phyloP scores from a whole-genome alignment of 164 flowering plant species.

The Santalum album region DNA sequence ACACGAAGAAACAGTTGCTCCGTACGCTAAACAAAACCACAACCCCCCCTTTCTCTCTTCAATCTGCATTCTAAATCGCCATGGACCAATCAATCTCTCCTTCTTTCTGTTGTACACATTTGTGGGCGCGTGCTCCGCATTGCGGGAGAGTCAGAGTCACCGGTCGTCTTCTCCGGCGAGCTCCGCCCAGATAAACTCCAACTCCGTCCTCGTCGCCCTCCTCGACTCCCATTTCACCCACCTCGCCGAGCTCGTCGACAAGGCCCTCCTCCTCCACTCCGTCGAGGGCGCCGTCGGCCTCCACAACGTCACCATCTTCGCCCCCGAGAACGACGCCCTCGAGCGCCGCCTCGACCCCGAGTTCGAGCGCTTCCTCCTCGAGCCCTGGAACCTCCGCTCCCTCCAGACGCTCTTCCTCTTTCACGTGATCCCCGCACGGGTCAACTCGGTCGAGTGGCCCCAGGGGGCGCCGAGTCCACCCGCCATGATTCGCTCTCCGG shows the following conservation, averaged over 20 bases:
- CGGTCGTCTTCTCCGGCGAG: not conserved
- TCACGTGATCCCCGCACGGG: slow-evolving; percentile 34
- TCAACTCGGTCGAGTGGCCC: slow-evolving; percentile 23
- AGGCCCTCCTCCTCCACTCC: slow-evolving; percentile 41
- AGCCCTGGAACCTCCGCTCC: slow-evolving; percentile 42
- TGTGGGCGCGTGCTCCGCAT: no score
- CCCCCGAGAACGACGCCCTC: slow-evolving; percentile 44
- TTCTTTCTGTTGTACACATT: no score
- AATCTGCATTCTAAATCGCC: no score
- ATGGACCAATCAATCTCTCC: no score
- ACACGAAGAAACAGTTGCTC: no score
- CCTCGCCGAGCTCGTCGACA: slow-evolving; percentile 30
- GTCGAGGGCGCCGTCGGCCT: slow-evolving; percentile 38
- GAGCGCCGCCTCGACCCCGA: slow-evolving; percentile 52
- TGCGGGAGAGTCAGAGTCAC: no score
- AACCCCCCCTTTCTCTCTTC: no score
- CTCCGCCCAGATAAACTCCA: slow-evolving; percentile 21
- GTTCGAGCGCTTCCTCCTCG: slow-evolving; percentile 47
- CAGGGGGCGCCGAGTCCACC: no score
- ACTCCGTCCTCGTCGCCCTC: slow-evolving; percentile 30
- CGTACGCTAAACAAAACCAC: no score
- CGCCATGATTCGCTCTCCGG: slow-evolving; percentile 7
- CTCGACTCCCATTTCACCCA: slow-evolving; percentile 33
- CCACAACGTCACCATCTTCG: slow-evolving; percentile 49
- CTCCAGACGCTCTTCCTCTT: slow-evolving; percentile 40